Evolutionary conservation across 345 rosid genomes (phyloP).

Genomic region (Citropsis articulata): DNA sequence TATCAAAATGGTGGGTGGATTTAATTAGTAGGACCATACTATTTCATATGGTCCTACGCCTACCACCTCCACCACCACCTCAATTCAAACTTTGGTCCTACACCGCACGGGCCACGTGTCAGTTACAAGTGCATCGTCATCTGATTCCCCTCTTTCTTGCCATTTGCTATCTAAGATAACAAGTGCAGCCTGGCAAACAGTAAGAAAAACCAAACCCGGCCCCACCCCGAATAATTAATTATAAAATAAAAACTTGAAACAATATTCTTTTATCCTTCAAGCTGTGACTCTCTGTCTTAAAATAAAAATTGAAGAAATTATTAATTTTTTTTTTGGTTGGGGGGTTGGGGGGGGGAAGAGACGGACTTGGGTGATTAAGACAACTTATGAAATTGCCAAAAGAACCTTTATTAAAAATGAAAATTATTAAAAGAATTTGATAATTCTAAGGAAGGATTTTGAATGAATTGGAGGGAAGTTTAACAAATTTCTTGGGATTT

Average conservation of each 20-base stretch:
- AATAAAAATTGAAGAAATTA: too few relatives aligned
- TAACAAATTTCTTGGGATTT: neutral
- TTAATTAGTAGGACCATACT: neutral
- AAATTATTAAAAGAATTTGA: too few relatives aligned
- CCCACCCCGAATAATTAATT: neutral
- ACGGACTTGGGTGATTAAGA: too few relatives aligned
- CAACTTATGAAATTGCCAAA: too few relatives aligned
- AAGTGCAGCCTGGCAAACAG: constrained; percentile 7
- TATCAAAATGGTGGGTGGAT: too few relatives aligned
- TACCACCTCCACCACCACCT: neutral
- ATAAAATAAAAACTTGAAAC: too few relatives aligned
- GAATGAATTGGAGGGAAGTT: neutral
- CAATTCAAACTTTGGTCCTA: neutral
- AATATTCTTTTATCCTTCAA: too few relatives aligned
- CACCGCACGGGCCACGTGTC: constrained; percentile 16
- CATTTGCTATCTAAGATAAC: neutral
- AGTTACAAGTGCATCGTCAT: constrained; percentile 14
- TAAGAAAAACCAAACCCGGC: neutral
- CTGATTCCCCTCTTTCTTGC: neutral
- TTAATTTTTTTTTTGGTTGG: too few relatives aligned
- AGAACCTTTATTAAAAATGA: too few relatives aligned
- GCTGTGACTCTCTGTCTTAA: too few relatives aligned
- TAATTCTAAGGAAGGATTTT: too few relatives aligned
- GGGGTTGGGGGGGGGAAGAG: too few relatives aligned
- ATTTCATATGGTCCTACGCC: constrained; percentile 8